Conservation (phyloP, 805 yeast genomes). For the Groenewaldozyma tartarivorans region DNA sequence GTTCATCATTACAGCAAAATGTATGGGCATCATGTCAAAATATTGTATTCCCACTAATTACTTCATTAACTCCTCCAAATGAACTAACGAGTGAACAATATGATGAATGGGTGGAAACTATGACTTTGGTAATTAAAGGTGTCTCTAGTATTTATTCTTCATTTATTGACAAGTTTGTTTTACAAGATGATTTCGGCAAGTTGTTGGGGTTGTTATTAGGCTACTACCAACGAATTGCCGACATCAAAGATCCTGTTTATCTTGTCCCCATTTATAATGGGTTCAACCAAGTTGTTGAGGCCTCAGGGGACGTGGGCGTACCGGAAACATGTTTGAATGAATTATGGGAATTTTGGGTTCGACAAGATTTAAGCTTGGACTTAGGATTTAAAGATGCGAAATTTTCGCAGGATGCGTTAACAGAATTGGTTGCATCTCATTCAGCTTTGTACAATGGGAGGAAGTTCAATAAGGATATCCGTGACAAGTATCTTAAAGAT, state of each 20-base stretch:
- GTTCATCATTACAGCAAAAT: constrained; percentile 38
- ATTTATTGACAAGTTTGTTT: constrained; percentile 35
- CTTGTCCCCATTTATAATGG: constrained; percentile 41
- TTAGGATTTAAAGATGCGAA: constrained; percentile 27
- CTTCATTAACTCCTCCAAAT: constrained; percentile 18
- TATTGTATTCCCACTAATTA: constrained; percentile 44
- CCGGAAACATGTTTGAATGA: constrained; percentile 22
- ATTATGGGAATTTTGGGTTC: constrained; percentile 32
- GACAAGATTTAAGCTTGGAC: constrained; percentile 28
- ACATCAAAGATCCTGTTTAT: constrained; percentile 39
- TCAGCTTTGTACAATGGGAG: constrained; percentile 35
- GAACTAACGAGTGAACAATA: constrained; percentile 16
- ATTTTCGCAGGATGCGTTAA: constrained; percentile 43
- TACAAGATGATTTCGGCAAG: constrained; percentile 17
- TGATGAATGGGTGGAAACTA: constrained; percentile 49
- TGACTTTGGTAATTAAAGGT: constrained; percentile 54
- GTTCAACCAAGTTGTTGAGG: background rate
- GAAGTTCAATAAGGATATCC: constrained; percentile 21
- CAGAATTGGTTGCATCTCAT: constrained; percentile 46
- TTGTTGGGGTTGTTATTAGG: constrained; percentile 52
- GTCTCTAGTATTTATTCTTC: constrained; percentile 49
- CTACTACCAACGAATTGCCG: constrained; percentile 37
- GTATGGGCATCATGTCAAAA: constrained; percentile 60
- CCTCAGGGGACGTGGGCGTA: constrained; percentile 40
- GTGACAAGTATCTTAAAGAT: constrained; percentile 33